A percentile compares a stretch with the other conserved stretches of the same genome.
phyloP scores from a whole-genome alignment of 73 alveolate genomes.

The Stentor roeselii region DNA sequence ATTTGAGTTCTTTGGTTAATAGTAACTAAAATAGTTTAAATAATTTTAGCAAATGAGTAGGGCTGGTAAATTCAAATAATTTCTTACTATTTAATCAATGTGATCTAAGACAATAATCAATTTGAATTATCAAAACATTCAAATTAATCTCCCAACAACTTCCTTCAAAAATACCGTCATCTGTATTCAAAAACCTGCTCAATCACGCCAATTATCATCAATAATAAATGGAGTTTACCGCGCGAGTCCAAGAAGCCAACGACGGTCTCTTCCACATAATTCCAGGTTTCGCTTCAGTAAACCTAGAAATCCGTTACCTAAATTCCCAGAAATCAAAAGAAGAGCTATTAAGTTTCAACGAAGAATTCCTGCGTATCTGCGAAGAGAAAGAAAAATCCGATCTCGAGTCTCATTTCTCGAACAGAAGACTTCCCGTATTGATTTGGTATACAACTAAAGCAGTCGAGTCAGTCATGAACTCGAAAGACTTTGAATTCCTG shows the following conservation, averaged over 20 bases:
- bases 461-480: background rate
- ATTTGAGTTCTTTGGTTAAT: background rate
- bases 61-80: too few relatives aligned
- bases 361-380: background rate
- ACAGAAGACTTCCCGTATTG: background rate
- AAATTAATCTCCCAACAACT: too few relatives aligned
- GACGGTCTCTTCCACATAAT: background rate
- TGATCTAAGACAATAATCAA: background rate
- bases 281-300: background rate
- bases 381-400: constrained; percentile 4
- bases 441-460: constrained; percentile 5
- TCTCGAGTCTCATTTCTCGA: background rate
- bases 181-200: too few relatives aligned
- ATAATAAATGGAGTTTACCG: background rate
- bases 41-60: too few relatives aligned
- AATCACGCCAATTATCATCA: too few relatives aligned
- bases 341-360: background rate
- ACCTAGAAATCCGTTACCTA: background rate
- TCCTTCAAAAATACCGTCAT: too few relatives aligned
- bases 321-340: background rate
- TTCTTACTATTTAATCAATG: too few relatives aligned
- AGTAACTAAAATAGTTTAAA: background rate
- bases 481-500: background rate
- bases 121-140: too few relatives aligned
- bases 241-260: background rate